These are phyloP conservation scores for Hypericum androsaemum DNA, from an alignment of 345 rosid genomes.

Conservation along the genomic window DNA sequence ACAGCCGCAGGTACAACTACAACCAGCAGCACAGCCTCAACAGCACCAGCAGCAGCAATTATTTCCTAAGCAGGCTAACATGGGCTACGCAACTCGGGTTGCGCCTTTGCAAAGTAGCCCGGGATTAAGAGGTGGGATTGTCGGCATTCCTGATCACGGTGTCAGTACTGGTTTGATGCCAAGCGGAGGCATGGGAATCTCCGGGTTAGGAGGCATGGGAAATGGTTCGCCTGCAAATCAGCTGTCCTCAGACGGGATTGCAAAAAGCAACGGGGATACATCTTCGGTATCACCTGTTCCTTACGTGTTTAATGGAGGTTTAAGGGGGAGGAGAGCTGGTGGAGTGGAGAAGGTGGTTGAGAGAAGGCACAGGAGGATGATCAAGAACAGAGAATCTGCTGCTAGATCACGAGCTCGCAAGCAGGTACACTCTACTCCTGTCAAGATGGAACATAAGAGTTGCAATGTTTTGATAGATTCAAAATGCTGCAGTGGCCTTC, in stretches of 20 bases:
- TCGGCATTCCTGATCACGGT: constrained; percentile 44
- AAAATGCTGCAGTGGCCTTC: background rate
- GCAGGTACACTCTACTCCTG: constrained; percentile 40
- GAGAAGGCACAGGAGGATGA: constrained; percentile 98
- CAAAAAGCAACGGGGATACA: constrained; percentile 63
- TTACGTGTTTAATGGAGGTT: constrained; percentile 56
- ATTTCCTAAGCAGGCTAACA: constrained; percentile 47
- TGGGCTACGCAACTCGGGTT: constrained; percentile 39
- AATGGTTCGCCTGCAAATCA: constrained; percentile 64
- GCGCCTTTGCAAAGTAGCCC: constrained; percentile 37
- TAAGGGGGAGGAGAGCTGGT: constrained; percentile 62
- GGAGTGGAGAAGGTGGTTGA: constrained; percentile 86
- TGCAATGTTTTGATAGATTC: too few relatives aligned
- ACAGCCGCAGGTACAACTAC: constrained; percentile 31
- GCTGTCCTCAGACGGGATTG: constrained; percentile 65
- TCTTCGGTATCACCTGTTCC: constrained; percentile 80
- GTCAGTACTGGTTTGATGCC: constrained; percentile 38
- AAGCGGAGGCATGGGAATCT: constrained; percentile 52
- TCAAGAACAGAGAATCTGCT: constrained; percentile 97
- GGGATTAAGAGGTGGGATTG: constrained; percentile 49
- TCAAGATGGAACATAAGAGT: too few relatives aligned
- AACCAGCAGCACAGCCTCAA: constrained; percentile 32
- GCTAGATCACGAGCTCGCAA: constrained; percentile 98
- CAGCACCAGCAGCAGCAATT: constrained; percentile 40
- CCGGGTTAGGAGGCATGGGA: constrained; percentile 44